phyloP scores from a whole-genome alignment of 2,329 filamentous ascomycete genomes.

The Helotiales sp. region DNA sequence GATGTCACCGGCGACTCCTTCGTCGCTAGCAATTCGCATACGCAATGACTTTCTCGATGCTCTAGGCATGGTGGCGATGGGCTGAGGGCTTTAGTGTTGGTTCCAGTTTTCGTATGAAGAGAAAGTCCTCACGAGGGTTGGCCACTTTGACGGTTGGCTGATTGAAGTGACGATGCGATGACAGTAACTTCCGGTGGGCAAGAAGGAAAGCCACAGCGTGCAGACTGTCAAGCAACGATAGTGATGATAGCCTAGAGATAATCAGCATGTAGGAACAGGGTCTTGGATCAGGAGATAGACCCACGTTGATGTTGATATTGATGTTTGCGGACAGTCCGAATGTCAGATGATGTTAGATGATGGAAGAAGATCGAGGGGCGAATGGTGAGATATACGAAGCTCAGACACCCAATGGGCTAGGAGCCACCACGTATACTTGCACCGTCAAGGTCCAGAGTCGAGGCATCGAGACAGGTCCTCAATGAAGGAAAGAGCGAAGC shows the following conservation, averaged over 20 bases:
- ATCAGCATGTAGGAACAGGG: neutral
- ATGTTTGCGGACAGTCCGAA: neutral
- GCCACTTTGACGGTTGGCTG: neutral
- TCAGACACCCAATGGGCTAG: neutral
- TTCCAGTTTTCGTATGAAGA: neutral
- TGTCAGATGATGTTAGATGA: neutral
- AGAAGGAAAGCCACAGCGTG: no score
- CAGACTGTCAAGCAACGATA: neutral
- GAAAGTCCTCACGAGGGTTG: neutral
- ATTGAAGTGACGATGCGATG: no score
- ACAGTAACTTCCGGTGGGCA: no score
- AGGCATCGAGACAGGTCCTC: no score
- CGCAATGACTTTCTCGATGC: neutral
- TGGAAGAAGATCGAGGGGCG: neutral
- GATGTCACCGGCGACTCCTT: no score
- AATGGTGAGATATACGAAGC: neutral
- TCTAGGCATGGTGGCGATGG: neutral
- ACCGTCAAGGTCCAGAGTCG: no score
- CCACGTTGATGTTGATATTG: neutral
- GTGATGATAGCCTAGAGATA: neutral
- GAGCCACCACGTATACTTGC: neutral
- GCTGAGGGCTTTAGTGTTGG: neutral
- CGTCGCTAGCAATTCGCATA: neutral
- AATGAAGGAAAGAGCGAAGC: neutral
- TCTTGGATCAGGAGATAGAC: neutral